These are phyloP conservation scores for Dipodascus geniculatus DNA, from an alignment of 805 yeast genomes.

Conservation along the genomic window DNA sequence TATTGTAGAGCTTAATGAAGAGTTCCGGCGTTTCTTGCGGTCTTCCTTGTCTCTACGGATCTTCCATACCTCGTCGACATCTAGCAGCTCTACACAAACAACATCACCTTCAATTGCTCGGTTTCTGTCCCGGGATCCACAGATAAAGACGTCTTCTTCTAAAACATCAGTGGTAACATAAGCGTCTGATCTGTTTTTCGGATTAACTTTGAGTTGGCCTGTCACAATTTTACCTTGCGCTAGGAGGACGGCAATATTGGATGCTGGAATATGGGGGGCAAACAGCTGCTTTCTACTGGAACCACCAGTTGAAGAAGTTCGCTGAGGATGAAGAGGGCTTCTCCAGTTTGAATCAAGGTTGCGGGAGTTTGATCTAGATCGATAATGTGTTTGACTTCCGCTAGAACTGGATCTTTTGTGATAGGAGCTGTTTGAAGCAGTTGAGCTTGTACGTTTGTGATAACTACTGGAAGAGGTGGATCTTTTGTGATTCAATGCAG, in stretches of 20 bases:
- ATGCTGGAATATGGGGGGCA: conserved; percentile 93
- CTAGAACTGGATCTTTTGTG: neutral
- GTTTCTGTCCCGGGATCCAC: conserved; percentile 97
- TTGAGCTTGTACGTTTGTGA: neutral
- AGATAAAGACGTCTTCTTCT: conserved; percentile 93
- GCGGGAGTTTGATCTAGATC: conserved; percentile 18
- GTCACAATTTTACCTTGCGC: conserved; percentile 85
- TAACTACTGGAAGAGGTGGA: neutral
- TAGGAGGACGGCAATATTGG: conserved; percentile 77
- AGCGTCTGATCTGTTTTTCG: conserved; percentile 94
- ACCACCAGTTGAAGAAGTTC: conserved; percentile 13
- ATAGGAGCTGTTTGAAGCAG: neutral
- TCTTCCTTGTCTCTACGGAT: conserved; percentile 95
- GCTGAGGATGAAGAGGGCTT: conserved; percentile 19
- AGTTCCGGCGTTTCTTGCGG: conserved; percentile 75
- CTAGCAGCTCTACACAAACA: conserved; percentile 88
- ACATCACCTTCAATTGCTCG: conserved; percentile 94
- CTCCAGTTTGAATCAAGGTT: conserved; percentile 20
- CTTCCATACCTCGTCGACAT: conserved; percentile 96
- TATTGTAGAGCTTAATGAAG: conserved; percentile 4
- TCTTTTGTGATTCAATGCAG: neutral
- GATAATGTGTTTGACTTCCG: neutral
- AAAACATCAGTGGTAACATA: conserved; percentile 93
- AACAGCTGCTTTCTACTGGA: conserved; percentile 47
- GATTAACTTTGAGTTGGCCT: conserved; percentile 86